Base-by-base conservation (phyloP, 805 yeast species). In the Kuraishia cidri region DNA sequence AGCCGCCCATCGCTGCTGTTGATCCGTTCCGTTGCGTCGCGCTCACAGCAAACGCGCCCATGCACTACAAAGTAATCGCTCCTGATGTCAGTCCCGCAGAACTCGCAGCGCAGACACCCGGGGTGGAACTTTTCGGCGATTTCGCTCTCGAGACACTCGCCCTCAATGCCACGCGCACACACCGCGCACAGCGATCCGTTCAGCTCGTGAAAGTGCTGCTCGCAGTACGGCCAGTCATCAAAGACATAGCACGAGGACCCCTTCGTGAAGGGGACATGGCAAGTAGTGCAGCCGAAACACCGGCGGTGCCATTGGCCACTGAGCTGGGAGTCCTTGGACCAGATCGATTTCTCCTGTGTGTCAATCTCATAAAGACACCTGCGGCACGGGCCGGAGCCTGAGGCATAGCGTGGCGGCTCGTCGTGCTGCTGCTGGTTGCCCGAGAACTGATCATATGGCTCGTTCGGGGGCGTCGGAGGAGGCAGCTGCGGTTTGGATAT, bases 221-320 rank as follows among this genome's bases (percentile, higher is more conserved):
- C 73, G 61, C 98, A 92, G 55, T 77, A 86, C 10, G 97, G 96
- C 37, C 62, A 48, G 56, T 90, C 94, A 21, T 77, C 64, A 26
- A 75, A 66, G 5, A 83, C 95, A 52, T 88, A 92, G 45, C 87
- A 79, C 17, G 73, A 72, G 12, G 71, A 69, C 9, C 70, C 65
- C 45, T 75, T 81, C 41, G 63, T 66, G 55, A 83, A 82, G 24
- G 54, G 56, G 2, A 64, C 48, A 6, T 55, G 56, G 59, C 97
- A 90, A 9, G 63, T 55, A 13, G 65, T 57, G 61, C 98, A 92
- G 10, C 62, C 60, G 62, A 92, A 90, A 52, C 98, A 92, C 11
- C 65, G 56, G 25, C 94, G 67, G 51, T 92, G 98, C 97, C 97
- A 92, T 51, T 87, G 90, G 0, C 97, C 97, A 2, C 85, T 71